These are phyloP conservation scores for Axilococcus clingmanii DNA, from an alignment of 139 green algal genomes.

Conservation along the genomic window DNA sequence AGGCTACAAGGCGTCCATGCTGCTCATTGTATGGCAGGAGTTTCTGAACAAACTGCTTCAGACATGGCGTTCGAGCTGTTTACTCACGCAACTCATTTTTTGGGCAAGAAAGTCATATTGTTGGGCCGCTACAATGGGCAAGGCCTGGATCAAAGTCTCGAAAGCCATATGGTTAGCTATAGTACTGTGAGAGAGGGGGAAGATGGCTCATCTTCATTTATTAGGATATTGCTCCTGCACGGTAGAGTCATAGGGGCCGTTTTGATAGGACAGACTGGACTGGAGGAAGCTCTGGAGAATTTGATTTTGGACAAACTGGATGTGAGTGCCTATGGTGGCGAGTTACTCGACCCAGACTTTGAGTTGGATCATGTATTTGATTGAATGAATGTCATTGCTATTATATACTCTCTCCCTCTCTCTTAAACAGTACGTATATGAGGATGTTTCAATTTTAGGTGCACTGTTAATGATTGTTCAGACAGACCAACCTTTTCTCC, in stretches of 20 bases:
- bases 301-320: slow-evolving; percentile 79
- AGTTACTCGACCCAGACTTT: slow-evolving; percentile 64
- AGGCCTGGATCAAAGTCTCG: slow-evolving; percentile 39
- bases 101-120: slow-evolving; percentile 74
- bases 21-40: slow-evolving; percentile 53
- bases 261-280: slow-evolving; percentile 69
- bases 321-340: slow-evolving; percentile 44
- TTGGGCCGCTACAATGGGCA: slow-evolving; percentile 84
- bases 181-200: slow-evolving; percentile 23
- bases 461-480: slow-evolving; percentile 47
- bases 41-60: slow-evolving; percentile 21
- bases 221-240: slow-evolving; percentile 65
- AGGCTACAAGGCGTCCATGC: slow-evolving; percentile 51
- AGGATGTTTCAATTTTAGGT: slow-evolving; percentile 61
- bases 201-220: slow-evolving; percentile 39
- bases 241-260: slow-evolving; percentile 61
- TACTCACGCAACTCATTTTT: slow-evolving; percentile 73
- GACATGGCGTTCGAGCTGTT: slow-evolving; percentile 82
- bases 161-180: slow-evolving; percentile 54
- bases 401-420: neutral
- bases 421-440: neutral
- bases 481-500: slow-evolving; percentile 50
- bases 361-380: slow-evolving; percentile 78
- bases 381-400: slow-evolving; percentile 14
- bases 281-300: slow-evolving; percentile 83